Conservation (phyloP, 176 grass and related monocot species). For the Cenchrus purpureus region DNA sequence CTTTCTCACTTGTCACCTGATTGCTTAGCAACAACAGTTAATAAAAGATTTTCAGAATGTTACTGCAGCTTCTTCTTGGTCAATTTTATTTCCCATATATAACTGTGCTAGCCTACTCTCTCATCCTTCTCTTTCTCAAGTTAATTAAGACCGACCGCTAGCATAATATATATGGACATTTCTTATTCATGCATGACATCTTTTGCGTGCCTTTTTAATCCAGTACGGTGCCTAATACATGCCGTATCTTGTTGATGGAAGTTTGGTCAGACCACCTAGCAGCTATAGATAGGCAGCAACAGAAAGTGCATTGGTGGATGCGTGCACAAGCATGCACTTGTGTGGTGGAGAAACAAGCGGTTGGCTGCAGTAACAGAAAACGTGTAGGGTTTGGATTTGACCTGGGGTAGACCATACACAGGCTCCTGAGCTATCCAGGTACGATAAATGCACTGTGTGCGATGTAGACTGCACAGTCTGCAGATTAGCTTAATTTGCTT, state of each 20-base stretch:
- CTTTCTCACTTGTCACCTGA: too few species aligned
- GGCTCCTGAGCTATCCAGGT: neutral
- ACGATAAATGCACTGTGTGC: neutral
- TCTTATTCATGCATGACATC: neutral
- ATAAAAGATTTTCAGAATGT: too few species aligned
- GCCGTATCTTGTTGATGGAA: neutral
- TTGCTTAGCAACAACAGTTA: too few species aligned
- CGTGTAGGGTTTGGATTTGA: neutral
- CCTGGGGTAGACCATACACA: neutral
- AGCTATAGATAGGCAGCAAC: neutral
- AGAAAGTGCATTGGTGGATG: neutral
- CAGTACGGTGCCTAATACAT: neutral
- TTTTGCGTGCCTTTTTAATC: neutral
- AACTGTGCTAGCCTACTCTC: too few species aligned
- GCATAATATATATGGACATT: neutral
- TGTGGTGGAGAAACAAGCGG: neutral
- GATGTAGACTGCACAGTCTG: neutral
- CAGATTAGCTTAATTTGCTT: neutral
- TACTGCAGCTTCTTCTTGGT: too few species aligned
- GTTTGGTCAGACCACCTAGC: slow-evolving; percentile 8
- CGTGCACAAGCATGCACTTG: neutral
- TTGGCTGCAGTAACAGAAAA: neutral
- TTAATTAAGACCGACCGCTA: too few species aligned
- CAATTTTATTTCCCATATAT: too few species aligned
- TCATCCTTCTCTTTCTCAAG: too few species aligned